Percentiles rank a stretch among this genome's conserved stretches.
phyloP scores from a whole-genome alignment of 1,284 basidiomycete genomes.

The Ustilago trichophora region DNA sequence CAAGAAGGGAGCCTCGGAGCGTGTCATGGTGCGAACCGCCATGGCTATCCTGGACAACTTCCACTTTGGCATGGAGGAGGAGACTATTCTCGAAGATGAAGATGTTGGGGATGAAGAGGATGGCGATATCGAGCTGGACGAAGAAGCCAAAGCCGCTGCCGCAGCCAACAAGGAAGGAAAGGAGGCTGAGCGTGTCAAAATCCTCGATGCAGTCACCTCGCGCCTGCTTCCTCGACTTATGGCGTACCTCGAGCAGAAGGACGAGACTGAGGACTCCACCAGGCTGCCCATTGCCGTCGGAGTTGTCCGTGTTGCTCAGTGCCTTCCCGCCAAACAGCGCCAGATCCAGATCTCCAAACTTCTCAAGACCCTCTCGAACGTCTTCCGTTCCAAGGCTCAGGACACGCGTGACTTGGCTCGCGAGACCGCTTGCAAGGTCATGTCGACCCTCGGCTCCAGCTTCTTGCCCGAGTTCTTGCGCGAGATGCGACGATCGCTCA shows the following conservation, averaged over 20 bases:
- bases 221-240: conserved; percentile 63
- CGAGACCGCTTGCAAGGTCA: conserved; percentile 85
- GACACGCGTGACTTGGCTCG: conserved; percentile 89
- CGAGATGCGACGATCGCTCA: conserved; percentile 82
- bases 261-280: conserved; percentile 80
- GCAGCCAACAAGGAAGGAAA: conserved; percentile 12
- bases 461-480: conserved; percentile 80
- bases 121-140: conserved; percentile 55
- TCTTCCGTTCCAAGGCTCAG: conserved; percentile 89
- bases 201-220: conserved; percentile 79
- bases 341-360: conserved; percentile 77
- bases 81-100: conserved; percentile 24
- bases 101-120: conserved; percentile 67
- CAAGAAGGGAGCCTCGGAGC: conserved; percentile 78
- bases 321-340: conserved; percentile 75
- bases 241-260: conserved; percentile 71
- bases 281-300: conserved; percentile 81
- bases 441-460: conserved; percentile 76
- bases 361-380: conserved; percentile 84
- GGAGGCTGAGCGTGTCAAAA: conserved; percentile 65
- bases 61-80: conserved; percentile 73
- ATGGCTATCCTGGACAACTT: conserved; percentile 90
- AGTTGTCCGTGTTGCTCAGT: conserved; percentile 82
- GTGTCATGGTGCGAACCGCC: conserved; percentile 84
- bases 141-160: conserved; percentile 15